These are phyloP conservation scores for Macrophomina pseudophaseolina DNA, from an alignment of 2,329 filamentous ascomycete genomes.

Conservation along the genomic window DNA sequence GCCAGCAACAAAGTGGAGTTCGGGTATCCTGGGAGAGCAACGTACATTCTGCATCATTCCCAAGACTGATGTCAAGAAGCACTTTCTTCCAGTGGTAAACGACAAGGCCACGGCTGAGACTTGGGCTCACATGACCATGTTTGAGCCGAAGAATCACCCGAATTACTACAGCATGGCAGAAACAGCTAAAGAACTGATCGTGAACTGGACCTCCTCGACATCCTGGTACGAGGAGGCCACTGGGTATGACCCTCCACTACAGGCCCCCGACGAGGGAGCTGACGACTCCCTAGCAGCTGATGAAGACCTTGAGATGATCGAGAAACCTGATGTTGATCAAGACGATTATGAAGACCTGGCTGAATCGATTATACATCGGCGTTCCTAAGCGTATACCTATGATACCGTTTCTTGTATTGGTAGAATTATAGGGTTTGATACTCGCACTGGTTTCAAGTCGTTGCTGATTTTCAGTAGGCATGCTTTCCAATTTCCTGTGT, in stretches of 20 bases:
- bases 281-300: slow-evolving; percentile 22
- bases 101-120: slow-evolving; percentile 80
- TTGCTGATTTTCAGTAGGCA: neutral
- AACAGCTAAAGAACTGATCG: slow-evolving; percentile 68
- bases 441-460: neutral
- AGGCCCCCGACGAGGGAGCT: slow-evolving; percentile 11
- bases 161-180: slow-evolving; percentile 72
- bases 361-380: slow-evolving; percentile 21
- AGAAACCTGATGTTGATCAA: slow-evolving; percentile 31
- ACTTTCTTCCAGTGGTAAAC: slow-evolving; percentile 64
- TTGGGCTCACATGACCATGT: slow-evolving; percentile 81
- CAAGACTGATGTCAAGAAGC: slow-evolving; percentile 40
- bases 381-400: slow-evolving; percentile 10
- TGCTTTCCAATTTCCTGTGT: neutral
- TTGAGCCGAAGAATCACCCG: slow-evolving; percentile 72
- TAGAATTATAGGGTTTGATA: slow-evolving; percentile 1
- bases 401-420: slow-evolving; percentile 7
- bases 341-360: slow-evolving; percentile 27
- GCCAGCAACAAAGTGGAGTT: slow-evolving; percentile 54
- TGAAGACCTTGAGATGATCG: slow-evolving; percentile 31
- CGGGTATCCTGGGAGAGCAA: slow-evolving; percentile 68
- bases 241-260: slow-evolving; percentile 17
- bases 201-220: slow-evolving; percentile 64
- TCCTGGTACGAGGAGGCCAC: slow-evolving; percentile 63
- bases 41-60: slow-evolving; percentile 82